Percentiles rank a stretch among this genome's conserved stretches.
phyloP scores from a whole-genome alignment of 257 asterid genomes.

The Mitragyna speciosa region DNA sequence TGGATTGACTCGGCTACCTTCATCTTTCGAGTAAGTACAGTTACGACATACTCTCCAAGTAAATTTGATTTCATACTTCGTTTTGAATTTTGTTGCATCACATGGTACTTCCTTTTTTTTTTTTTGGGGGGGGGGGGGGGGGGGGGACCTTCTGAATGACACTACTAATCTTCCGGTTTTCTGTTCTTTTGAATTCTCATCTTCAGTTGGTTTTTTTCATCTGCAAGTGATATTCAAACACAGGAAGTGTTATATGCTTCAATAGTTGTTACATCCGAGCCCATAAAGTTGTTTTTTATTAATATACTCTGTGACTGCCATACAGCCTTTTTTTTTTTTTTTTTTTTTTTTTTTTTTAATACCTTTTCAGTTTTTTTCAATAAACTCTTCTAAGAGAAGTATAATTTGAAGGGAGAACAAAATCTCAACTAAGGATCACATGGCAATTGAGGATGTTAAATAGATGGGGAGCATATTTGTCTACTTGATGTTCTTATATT shows the following conservation, averaged over 20 bases:
- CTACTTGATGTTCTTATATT: not conserved
- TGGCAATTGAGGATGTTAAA: not conserved
- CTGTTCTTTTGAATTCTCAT: not conserved
- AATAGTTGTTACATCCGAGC: not conserved
- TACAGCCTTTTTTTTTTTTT: too few relatives aligned
- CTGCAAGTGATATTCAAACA: not conserved
- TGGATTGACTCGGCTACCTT: slow-evolving; percentile 67
- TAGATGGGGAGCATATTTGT: not conserved
- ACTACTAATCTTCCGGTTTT: not conserved
- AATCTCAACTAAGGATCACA: not conserved
- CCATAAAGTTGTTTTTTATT: not conserved
- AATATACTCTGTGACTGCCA: not conserved
- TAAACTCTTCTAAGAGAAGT: not conserved
- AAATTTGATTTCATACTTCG: not conserved
- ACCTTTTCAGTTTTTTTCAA: not conserved
- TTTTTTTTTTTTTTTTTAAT: too few relatives aligned
- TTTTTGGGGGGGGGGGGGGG: too few relatives aligned
- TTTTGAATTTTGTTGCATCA: not conserved
- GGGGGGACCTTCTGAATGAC: not conserved
- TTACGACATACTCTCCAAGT: slow-evolving; percentile 1
- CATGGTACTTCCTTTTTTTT: not conserved
- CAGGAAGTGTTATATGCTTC: not conserved
- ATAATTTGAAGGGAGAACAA: too few relatives aligned
- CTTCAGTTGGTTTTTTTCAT: not conserved
- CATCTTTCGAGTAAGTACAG: slow-evolving; percentile 74